Evolutionary conservation across 768 basidiomycete genomes (phyloP), one percentile per base, ranked within the genome.

Genomic region (Phanerochaete sordida): DNA sequence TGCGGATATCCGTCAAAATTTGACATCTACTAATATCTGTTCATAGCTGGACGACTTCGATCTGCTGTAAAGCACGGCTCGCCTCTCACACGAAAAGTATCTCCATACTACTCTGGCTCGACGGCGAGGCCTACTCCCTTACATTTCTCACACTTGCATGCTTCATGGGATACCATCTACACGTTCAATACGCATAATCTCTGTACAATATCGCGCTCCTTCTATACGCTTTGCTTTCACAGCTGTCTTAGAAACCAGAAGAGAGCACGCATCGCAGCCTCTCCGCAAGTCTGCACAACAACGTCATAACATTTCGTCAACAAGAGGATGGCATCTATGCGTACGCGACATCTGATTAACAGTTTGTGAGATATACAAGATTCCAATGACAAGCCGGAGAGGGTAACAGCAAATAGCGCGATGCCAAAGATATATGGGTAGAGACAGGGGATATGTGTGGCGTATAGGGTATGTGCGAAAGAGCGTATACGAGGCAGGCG

Each of bases 41-140:
- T 26, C 33, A 57, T 68, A 97, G 93, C 84, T 97, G 60, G 95
- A 98, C 76, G 95, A 98, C 74, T 97, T 90, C 74, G 95, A 97
- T 74, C 73, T 97, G 58, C 74, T 96, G 54, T 95, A 60, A 61
- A 43, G 11, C 19, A 19, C 19, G 19, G 39, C 4, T 19, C 19
- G 19, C 19, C 19, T 9, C 8, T 16, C 8, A 43, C 33, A n/a
- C 33, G 7, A 35, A 7, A 35, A 35, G 13, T 13, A 35, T 35
- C 6, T 13, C 13, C 33, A 13, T 35, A 35, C 7, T 13, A 35
- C 13, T 13, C 7, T 35, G 7, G 33, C 13, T 35, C 13, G n/a
- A n/a, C 13, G 33, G 46, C 26, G 6, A 35, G 7, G 13, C 33
- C 6, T 35, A 35, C 6, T 35, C 33, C 13, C n/a, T n/a, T n/a